These are phyloP conservation scores for Spathaspora arborariae DNA, from an alignment of 805 yeast species.

Conservation along the genomic window DNA sequence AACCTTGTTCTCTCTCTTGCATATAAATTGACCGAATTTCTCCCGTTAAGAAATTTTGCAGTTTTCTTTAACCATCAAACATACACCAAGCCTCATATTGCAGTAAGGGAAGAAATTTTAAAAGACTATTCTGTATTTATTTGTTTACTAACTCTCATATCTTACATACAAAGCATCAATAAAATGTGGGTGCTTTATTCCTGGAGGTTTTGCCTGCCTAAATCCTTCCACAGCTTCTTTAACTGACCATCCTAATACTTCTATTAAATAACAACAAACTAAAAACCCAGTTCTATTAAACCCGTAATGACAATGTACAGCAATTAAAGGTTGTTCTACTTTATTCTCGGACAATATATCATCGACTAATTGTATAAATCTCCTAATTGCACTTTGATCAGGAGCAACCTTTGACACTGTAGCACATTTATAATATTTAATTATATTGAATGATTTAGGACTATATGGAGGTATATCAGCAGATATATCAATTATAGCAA, in stretches of 20 bases:
- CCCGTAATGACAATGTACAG: conserved; percentile 79
- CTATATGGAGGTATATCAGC: conserved; percentile 69
- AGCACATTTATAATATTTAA: conserved; percentile 66
- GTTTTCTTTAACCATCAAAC: neutral
- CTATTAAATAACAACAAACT: conserved; percentile 65
- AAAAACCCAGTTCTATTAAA: conserved; percentile 76
- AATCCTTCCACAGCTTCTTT: conserved; percentile 62
- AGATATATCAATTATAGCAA: conserved; percentile 66
- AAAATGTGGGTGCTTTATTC: conserved; percentile 75
- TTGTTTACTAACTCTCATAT: conserved; percentile 34
- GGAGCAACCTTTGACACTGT: conserved; percentile 79
- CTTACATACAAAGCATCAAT: conserved; percentile 67
- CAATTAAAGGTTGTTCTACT: conserved; percentile 39
- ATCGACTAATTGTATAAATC: conserved; percentile 53
- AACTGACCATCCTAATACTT: conserved; percentile 55
- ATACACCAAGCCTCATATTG: no score
- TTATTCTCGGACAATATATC: conserved; percentile 30
- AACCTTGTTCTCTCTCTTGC: no score
- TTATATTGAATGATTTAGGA: conserved; percentile 49
- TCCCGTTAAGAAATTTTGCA: neutral
- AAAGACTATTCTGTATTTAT: no score
- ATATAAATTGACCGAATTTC: no score
- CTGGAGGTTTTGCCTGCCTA: conserved; percentile 57
- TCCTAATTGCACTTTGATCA: conserved; percentile 52
- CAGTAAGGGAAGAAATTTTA: no score